Percentiles rank a stretch among this genome's conserved stretches.
Evolutionary conservation across 164 flowering plant genomes (phyloP).

Genomic region (Liquidambar formosana): DNA sequence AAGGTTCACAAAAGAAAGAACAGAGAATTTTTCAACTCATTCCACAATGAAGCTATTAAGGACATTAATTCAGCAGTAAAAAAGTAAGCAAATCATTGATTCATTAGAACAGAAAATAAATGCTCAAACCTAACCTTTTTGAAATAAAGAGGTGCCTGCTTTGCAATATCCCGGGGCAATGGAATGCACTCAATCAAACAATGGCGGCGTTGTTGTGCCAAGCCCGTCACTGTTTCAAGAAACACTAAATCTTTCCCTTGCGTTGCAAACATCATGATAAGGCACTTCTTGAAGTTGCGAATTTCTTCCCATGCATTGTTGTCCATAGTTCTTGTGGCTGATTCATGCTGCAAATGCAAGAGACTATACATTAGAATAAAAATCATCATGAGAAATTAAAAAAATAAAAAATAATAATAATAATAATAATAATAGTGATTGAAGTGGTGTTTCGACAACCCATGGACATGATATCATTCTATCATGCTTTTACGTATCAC

Average conservation of each 20-base stretch:
- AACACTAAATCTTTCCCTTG: slow-evolving; percentile 82
- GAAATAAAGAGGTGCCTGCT: slow-evolving; percentile 81
- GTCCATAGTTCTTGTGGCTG: slow-evolving; percentile 72
- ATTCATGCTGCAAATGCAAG: slow-evolving; percentile 68
- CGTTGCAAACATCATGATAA: slow-evolving; percentile 83
- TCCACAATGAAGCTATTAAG: background rate
- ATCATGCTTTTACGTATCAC: no score
- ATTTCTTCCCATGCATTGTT: slow-evolving; percentile 87
- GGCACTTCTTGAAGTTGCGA: slow-evolving; percentile 94
- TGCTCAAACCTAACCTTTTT: slow-evolving; percentile 56
- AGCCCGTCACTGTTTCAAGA: slow-evolving; percentile 86
- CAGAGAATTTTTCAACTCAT: background rate
- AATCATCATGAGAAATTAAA: no score
- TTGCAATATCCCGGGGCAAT: slow-evolving; percentile 71
- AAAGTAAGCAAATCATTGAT: background rate
- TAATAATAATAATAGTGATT: no score
- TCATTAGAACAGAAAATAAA: background rate
- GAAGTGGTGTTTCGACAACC: no score
- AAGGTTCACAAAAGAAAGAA: background rate
- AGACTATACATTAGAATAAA: slow-evolving; percentile 1
- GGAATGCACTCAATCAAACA: slow-evolving; percentile 94
- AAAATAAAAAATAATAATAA: no score
- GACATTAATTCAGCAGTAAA: background rate
- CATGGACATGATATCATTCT: no score
- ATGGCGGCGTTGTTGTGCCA: slow-evolving; percentile 84